These are phyloP conservation scores for Meredithiella fracta DNA, from an alignment of 2,329 filamentous ascomycete species.

Conservation along the genomic window DNA sequence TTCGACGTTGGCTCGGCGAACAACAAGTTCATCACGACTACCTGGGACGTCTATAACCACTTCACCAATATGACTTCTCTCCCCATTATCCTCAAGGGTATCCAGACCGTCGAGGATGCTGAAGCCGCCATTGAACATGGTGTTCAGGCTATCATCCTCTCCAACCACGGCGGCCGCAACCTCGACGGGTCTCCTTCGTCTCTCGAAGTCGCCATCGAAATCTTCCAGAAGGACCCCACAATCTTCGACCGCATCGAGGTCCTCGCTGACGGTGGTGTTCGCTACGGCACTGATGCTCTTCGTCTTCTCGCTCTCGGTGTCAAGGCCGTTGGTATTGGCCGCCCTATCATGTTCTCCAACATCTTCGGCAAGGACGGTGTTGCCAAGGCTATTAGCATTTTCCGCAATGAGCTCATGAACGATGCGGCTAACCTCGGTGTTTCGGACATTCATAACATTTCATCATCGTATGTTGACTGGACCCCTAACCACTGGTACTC, in stretches of 20 bases:
- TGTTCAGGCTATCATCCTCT: conserved; percentile 26
- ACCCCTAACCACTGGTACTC: conserved; percentile 19
- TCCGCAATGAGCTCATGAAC: conserved; percentile 33
- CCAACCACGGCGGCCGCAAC: conserved; percentile 29
- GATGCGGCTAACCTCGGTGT: conserved; percentile 30
- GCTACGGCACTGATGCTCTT: conserved; percentile 28
- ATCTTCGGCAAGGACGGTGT: conserved; percentile 34
- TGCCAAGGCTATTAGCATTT: conserved; percentile 25
- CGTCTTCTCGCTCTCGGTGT: conserved; percentile 29
- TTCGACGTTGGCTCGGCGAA: conserved; percentile 24
- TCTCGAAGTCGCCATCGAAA: conserved; percentile 22
- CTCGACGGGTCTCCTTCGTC: conserved; percentile 23
- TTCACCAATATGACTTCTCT: conserved; percentile 13
- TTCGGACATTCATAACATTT: conserved; percentile 23
- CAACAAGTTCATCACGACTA: conserved; percentile 14
- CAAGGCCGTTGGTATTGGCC: conserved; percentile 29
- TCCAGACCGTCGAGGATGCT: conserved; percentile 26
- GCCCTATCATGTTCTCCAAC: conserved; percentile 26
- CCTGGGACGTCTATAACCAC: conserved; percentile 14
- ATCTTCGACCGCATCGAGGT: conserved; percentile 18
- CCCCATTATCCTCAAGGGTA: conserved; percentile 27
- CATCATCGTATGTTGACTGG: conserved; percentile 19
- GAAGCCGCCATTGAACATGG: conserved; percentile 23
- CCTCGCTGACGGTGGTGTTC: conserved; percentile 26
- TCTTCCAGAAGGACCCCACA: conserved; percentile 18